Evolutionary conservation across 495 filamentous ascomycete genomes (phyloP), one percentile per base, ranked within the genome.

Genomic region (Neurospora sp.): DNA sequence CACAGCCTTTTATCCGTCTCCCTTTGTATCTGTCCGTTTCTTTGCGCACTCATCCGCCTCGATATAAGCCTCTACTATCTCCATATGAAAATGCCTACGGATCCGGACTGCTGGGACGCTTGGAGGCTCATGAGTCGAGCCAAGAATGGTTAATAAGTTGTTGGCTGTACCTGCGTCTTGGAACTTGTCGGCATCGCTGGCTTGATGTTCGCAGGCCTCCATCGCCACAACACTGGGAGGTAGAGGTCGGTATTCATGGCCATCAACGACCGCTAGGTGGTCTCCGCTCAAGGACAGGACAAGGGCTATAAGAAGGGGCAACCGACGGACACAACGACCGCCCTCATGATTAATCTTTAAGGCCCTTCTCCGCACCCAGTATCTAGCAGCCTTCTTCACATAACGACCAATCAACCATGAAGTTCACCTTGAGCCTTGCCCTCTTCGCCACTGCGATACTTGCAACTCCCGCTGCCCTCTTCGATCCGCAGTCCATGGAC

Each of bases 31-130:
- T 5, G 21, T 7, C 48, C 9, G 19, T 11, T 21, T 2, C 7
- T 45, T 9, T n/a, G 0, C 3, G 19, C 8, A 21, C n/a, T 45
- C 0, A 9, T 10, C 0, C 19, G 43, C 0, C 43, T 45, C 10
- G 43, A 21, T 45, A 45, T 45, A 45, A 45, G n/a, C 43, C n/a
- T 45, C 43, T 10, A 45, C 48, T 24, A 59, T 11, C 6, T 59
- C 28, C 28, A 62, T 62, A 62, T 34, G 28, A 31, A 0, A 0
- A 0, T 0, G 54, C 24, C 0, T 62, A 0, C 6, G 48, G 54
- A 8, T 62, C 54, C 54, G 0, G 0, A 31, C 28, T 62, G 28
- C 54, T 34, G 54, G 54, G 13, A 62, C 54, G 13, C 24, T 31
- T 3, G 5, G 2, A 1, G 2, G 1, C 15, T 34, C 6, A 19